These are phyloP conservation scores for Gyromitra esculenta DNA, from an alignment of 2,329 filamentous ascomycete genomes.

Conservation along the genomic window DNA sequence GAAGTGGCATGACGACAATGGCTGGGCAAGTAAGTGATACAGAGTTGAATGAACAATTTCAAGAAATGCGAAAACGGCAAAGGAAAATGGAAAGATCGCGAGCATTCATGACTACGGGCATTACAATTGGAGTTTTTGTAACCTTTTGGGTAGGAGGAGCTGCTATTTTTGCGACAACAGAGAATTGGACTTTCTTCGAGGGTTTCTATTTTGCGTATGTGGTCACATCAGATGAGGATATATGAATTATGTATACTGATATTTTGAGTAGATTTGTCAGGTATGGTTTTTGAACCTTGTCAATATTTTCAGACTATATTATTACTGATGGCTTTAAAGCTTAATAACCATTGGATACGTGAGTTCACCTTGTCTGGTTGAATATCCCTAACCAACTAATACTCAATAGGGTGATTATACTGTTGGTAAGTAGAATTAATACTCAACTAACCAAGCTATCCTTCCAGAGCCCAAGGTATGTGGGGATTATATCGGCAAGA, in stretches of 20 bases:
- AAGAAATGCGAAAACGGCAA: slow-evolving; percentile 27
- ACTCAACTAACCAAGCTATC: background rate
- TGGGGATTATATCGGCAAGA: background rate
- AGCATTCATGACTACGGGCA: slow-evolving; percentile 3
- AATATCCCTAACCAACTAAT: background rate
- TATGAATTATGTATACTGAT: background rate
- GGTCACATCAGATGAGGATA: background rate
- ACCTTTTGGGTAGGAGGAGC: slow-evolving; percentile 24
- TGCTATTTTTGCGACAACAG: slow-evolving; percentile 23
- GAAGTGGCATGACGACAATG: background rate
- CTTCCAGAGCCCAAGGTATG: background rate
- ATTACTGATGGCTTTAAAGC: slow-evolving; percentile 11
- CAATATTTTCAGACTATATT: background rate
- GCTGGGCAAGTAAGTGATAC: slow-evolving; percentile 16
- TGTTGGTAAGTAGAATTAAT: slow-evolving; percentile 5
- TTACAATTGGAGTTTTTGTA: slow-evolving; percentile 25
- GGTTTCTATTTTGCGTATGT: slow-evolving; percentile 32
- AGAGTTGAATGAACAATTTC: slow-evolving; percentile 9
- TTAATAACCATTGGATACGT: slow-evolving; percentile 30
- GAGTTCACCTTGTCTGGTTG: background rate
- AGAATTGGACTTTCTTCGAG: slow-evolving; percentile 24
- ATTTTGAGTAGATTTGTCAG: slow-evolving; percentile 20
- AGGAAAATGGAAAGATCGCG: slow-evolving; percentile 15
- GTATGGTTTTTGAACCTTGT: background rate
- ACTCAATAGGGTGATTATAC: slow-evolving; percentile 20